phyloP scores from a whole-genome alignment of 2,329 filamentous ascomycete genomes.

The Talaromyces sp. region DNA sequence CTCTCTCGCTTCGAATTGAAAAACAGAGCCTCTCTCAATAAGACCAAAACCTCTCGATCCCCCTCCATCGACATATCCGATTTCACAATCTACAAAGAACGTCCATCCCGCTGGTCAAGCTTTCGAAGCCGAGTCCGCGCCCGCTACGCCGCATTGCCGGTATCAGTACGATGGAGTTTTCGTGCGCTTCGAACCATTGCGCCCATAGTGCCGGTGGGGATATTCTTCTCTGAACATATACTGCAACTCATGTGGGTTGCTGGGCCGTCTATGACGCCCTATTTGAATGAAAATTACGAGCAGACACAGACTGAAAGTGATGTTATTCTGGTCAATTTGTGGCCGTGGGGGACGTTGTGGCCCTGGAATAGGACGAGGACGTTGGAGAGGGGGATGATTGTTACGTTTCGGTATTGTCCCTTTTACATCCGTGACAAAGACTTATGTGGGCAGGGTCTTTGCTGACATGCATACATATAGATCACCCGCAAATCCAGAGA shows the following conservation, averaged over 20 bases:
- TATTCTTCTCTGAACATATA: constrained; percentile 44
- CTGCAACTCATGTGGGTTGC: constrained; percentile 44
- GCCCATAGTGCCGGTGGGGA: constrained; percentile 38
- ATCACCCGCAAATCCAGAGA: constrained; percentile 68
- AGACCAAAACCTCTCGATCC: not conserved
- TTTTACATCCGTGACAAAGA: not conserved
- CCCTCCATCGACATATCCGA: constrained; percentile 13
- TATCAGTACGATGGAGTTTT: constrained; percentile 28
- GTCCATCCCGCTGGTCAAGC: constrained; percentile 21
- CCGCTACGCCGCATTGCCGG: constrained; percentile 31
- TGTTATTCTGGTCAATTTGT: constrained; percentile 45
- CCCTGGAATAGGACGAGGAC: constrained; percentile 50
- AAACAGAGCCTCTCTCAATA: constrained; percentile 16
- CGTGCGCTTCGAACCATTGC: constrained; percentile 32
- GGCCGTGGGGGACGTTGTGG: constrained; percentile 45
- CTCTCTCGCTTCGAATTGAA: constrained; percentile 26
- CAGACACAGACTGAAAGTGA: constrained; percentile 40
- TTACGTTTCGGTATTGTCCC: constrained; percentile 55
- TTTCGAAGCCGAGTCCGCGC: constrained; percentile 30
- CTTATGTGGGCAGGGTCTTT: not conserved
- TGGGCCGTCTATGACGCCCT: constrained; percentile 71
- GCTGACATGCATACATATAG: constrained; percentile 53
- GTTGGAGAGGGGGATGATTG: constrained; percentile 69
- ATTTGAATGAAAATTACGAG: constrained; percentile 66
- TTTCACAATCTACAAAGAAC: constrained; percentile 12